Conservation (phyloP, 2,329 filamentous ascomycete genomes). For the Fusarium torreyae region DNA sequence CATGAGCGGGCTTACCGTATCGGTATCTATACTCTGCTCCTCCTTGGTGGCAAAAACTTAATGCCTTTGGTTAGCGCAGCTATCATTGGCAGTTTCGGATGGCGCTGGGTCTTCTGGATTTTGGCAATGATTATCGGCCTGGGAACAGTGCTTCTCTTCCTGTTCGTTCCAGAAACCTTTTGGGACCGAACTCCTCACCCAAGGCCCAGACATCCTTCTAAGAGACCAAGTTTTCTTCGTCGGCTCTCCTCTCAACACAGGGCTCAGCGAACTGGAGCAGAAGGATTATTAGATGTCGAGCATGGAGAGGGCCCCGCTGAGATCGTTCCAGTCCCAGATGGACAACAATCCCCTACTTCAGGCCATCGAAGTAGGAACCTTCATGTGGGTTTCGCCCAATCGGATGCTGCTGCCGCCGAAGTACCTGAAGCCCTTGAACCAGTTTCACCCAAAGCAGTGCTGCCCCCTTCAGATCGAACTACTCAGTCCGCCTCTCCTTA, state of each 20-base stretch:
- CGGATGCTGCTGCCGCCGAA: constrained; percentile 11
- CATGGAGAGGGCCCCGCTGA: constrained; percentile 65
- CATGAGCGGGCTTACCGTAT: constrained; percentile 94
- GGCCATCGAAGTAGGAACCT: constrained; percentile 53
- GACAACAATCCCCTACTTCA: constrained; percentile 10
- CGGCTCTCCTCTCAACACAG: constrained; percentile 62
- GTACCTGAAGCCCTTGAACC: constrained; percentile 11
- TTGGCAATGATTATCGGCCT: constrained; percentile 85
- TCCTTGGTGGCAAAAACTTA: constrained; percentile 93
- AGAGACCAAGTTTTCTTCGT: constrained; percentile 63
- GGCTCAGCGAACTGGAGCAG: constrained; percentile 21
- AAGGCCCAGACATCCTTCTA: constrained; percentile 51
- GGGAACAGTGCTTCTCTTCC: constrained; percentile 80
- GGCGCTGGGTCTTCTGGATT: constrained; percentile 95
- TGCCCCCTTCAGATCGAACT: neutral
- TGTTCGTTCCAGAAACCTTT: constrained; percentile 95
- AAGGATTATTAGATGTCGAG: constrained; percentile 22
- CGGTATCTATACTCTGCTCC: constrained; percentile 90
- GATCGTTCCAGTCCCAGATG: constrained; percentile 58
- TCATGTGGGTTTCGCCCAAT: constrained; percentile 71
- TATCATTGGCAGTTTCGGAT: constrained; percentile 82
- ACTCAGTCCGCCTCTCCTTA: constrained; percentile 4
- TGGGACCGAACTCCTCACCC: constrained; percentile 85
- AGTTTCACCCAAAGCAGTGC: constrained; percentile 12
- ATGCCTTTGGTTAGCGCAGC: constrained; percentile 89